Evolutionary conservation across 169 alveolate genomes (phyloP).

Genomic region (Eimeria brunetti): DNA sequence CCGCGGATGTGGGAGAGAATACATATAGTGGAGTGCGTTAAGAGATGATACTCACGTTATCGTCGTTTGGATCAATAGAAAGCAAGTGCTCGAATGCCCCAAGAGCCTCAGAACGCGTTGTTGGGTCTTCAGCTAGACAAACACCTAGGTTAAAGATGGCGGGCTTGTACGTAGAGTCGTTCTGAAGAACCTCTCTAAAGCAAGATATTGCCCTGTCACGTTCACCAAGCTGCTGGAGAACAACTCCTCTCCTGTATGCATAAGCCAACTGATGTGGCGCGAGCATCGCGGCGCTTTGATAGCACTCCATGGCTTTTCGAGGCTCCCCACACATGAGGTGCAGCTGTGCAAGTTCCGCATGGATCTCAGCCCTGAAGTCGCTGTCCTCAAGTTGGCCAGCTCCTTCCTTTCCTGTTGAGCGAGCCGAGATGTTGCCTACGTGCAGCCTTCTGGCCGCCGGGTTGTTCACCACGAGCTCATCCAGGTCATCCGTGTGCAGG

Average conservation of each 20-base stretch:
- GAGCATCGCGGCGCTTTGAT: slow-evolving; percentile 56
- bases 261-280: slow-evolving; percentile 68
- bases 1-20: not conserved
- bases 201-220: slow-evolving; percentile 70
- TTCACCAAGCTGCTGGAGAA: slow-evolving; percentile 78
- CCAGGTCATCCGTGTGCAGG: slow-evolving; percentile 72
- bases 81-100: slow-evolving; percentile 56
- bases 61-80: slow-evolving; percentile 73
- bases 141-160: slow-evolving; percentile 79
- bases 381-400: slow-evolving; percentile 43
- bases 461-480: slow-evolving; percentile 62
- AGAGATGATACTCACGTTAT: slow-evolving; percentile 16
- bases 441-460: slow-evolving; percentile 13
- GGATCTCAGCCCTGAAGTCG: slow-evolving; percentile 63
- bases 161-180: slow-evolving; percentile 69
- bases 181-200: slow-evolving; percentile 64
- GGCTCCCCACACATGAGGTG: slow-evolving; percentile 68
- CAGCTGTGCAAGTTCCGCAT: slow-evolving; percentile 77
- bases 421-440: not conserved
- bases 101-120: slow-evolving; percentile 75
- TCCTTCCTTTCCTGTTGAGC: slow-evolving; percentile 16
- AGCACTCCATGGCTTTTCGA: slow-evolving; percentile 72
- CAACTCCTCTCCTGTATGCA: slow-evolving; percentile 73
- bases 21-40: not conserved
- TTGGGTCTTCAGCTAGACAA: slow-evolving; percentile 51